phyloP scores from a whole-genome alignment of 495 filamentous ascomycete species.

The Lindgomyces ingoldianus region DNA sequence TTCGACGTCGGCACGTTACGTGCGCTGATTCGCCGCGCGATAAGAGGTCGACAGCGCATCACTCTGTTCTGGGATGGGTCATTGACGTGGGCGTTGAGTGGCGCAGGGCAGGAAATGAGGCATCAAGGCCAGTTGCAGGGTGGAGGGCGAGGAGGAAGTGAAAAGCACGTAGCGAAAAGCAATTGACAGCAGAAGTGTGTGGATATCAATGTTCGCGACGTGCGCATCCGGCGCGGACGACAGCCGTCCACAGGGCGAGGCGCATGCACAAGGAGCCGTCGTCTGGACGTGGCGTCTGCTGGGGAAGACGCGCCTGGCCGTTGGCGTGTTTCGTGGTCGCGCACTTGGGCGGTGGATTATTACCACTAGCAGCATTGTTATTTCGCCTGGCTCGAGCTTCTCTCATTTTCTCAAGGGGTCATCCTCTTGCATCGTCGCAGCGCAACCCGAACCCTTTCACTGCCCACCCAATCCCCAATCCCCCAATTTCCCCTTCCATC shows the following conservation, averaged over 20 bases:
- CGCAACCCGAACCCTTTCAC: background rate
- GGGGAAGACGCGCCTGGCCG: background rate
- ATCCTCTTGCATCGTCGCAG: background rate
- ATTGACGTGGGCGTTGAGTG: too few relatives aligned
- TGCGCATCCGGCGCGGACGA: too few relatives aligned
- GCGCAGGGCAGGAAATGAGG: background rate
- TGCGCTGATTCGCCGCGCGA: slow-evolving; percentile 29
- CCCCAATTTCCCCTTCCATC: background rate
- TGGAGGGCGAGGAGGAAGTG: background rate
- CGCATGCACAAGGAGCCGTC: background rate
- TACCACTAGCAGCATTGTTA: background rate
- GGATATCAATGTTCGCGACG: too few relatives aligned
- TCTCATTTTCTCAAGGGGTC: slow-evolving; percentile 4
- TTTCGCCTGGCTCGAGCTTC: slow-evolving; percentile 18
- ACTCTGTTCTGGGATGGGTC: slow-evolving; percentile 11
- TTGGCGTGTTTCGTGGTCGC: slow-evolving; percentile 17
- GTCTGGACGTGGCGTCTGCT: background rate
- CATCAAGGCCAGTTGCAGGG: slow-evolving; percentile 16
- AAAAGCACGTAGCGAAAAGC: background rate
- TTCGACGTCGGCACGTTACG: slow-evolving; percentile 17
- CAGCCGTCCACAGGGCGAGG: background rate
- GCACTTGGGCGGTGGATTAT: slow-evolving; percentile 6
- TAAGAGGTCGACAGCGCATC: slow-evolving; percentile 30
- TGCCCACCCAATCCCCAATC: background rate
- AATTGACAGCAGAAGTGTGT: background rate